Evolutionary conservation across 129 eudicot species (phyloP).

Genomic region (Tagetes patula): DNA sequence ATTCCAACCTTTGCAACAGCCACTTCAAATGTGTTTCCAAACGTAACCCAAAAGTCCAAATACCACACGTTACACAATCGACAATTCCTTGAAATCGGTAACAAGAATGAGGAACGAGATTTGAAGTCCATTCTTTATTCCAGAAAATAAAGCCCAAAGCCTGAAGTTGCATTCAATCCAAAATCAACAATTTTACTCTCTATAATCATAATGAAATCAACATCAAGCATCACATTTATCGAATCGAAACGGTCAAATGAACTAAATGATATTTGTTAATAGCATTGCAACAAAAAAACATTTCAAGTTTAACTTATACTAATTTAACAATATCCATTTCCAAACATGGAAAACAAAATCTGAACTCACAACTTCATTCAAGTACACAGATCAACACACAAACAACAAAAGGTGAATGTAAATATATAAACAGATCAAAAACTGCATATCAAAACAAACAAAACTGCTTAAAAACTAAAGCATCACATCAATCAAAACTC

Average conservation of each 20-base stretch:
- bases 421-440: conserved; percentile 3
- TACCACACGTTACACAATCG: conserved; percentile 33
- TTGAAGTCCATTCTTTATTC: conserved; percentile 39
- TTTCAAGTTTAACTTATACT: conserved; percentile 15
- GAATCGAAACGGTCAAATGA: not conserved
- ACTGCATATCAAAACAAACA: not conserved
- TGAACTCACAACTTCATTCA: conserved; percentile 19
- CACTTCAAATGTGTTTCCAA: conserved; percentile 37
- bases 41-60: conserved; percentile 42
- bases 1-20: conserved; percentile 38
- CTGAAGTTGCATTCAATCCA: conserved; percentile 23
- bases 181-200: conserved; percentile 25
- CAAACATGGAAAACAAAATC: conserved; percentile 9
- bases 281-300: conserved; percentile 20
- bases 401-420: not conserved
- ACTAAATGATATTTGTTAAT: not conserved
- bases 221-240: conserved; percentile 6
- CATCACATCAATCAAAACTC: not conserved
- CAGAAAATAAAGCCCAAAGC: conserved; percentile 39
- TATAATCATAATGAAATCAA: not conserved
- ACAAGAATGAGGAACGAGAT: conserved; percentile 30
- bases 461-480: not conserved
- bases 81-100: conserved; percentile 34
- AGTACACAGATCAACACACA: conserved; percentile 19
- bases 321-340: conserved; percentile 16